Conservation (phyloP, 495 filamentous ascomycete genomes). For the Cetradonia linearis region DNA sequence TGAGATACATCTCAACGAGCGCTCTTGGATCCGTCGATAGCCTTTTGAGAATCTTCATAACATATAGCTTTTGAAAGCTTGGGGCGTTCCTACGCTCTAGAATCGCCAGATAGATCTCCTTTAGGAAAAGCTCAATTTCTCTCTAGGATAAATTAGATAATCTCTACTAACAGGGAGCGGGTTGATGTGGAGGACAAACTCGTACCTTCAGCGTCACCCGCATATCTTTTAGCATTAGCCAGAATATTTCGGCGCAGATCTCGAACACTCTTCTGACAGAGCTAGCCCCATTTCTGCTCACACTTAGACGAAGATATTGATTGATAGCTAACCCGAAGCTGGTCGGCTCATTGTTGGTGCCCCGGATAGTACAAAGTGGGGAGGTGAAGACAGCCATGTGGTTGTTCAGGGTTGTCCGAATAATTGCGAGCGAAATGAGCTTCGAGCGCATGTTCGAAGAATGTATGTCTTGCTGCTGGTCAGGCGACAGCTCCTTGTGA, state of each 20-base stretch:
- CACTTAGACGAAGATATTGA: slow-evolving; percentile 86
- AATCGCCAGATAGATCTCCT: slow-evolving; percentile 93
- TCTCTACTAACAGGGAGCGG: not conserved
- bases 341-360: slow-evolving; percentile 75
- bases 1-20: slow-evolving; percentile 91
- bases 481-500: slow-evolving; percentile 75
- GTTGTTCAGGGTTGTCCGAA: slow-evolving; percentile 89
- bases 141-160: slow-evolving; percentile 46
- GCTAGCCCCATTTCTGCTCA: slow-evolving; percentile 90
- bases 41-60: slow-evolving; percentile 75
- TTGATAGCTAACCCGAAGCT: slow-evolving; percentile 91
- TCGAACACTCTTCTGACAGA: slow-evolving; percentile 87
- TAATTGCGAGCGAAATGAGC: slow-evolving; percentile 83
- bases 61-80: slow-evolving; percentile 80
- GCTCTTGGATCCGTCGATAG: slow-evolving; percentile 77
- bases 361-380: slow-evolving; percentile 78
- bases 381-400: slow-evolving; percentile 79
- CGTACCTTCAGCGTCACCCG: slow-evolving; percentile 79
- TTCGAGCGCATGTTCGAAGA: slow-evolving; percentile 96
- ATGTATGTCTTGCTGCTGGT: slow-evolving; percentile 85
- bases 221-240: slow-evolving; percentile 90
- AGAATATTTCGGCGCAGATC: slow-evolving; percentile 94
- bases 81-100: slow-evolving; percentile 81
- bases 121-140: slow-evolving; percentile 95
- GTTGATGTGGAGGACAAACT: slow-evolving; percentile 18